These are phyloP conservation scores for Metarhizium humberi DNA, from an alignment of 2,329 filamentous ascomycete genomes.

Conservation along the genomic window DNA sequence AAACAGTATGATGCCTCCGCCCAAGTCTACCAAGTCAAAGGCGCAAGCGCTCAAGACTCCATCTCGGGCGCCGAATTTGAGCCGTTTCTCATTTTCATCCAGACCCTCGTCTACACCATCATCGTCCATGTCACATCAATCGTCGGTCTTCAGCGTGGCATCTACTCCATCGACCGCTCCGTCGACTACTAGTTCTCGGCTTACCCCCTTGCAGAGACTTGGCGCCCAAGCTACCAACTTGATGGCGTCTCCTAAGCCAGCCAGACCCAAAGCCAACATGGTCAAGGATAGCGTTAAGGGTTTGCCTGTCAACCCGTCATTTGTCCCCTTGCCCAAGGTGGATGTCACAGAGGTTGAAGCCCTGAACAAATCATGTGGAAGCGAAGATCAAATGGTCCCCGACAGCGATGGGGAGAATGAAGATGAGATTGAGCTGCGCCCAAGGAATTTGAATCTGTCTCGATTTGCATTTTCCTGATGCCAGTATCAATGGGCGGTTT, in stretches of 20 bases:
- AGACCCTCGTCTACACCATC: conserved; percentile 21
- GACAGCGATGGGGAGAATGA: conserved; percentile 42
- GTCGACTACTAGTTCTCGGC: conserved; percentile 32
- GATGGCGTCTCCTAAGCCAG: conserved; percentile 18
- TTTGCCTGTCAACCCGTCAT: conserved; percentile 41
- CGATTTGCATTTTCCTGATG: conserved; percentile 32
- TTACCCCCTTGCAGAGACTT: conserved; percentile 46
- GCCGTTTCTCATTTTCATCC: conserved; percentile 26
- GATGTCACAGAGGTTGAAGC: conserved; percentile 44
- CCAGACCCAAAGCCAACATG: conserved; percentile 17
- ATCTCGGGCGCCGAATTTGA: conserved; percentile 17
- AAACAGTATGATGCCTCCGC: conserved; percentile 18
- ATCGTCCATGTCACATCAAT: conserved; percentile 24
- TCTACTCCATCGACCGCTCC: conserved; percentile 31
- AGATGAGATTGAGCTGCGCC: conserved; percentile 21
- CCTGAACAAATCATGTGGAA: conserved; percentile 38
- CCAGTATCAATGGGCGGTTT: not conserved
- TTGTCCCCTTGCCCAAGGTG: conserved; percentile 45
- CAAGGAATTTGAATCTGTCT: conserved; percentile 36
- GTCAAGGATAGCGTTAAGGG: conserved; percentile 20
- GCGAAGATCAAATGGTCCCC: conserved; percentile 47
- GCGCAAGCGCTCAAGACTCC: conserved; percentile 19
- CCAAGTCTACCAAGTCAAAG: conserved; percentile 12
- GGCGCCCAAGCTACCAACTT: conserved; percentile 32
- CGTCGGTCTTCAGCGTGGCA: conserved; percentile 25